Base-by-base conservation (phyloP, 2,329 filamentous ascomycete genomes). In the Aschersonia sp. region DNA sequence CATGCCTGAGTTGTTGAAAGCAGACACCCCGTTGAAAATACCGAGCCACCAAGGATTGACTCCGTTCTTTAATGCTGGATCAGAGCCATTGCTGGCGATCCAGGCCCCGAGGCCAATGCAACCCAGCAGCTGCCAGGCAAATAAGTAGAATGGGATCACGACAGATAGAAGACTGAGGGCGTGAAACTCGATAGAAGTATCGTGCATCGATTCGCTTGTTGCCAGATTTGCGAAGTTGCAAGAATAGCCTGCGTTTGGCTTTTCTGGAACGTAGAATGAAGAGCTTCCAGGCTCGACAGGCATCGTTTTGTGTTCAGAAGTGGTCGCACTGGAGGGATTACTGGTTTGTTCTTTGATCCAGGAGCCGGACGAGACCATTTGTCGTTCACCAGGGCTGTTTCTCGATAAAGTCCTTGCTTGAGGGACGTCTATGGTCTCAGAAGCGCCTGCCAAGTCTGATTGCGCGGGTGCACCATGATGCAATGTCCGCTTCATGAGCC, bases 1-100 rank as follows among this genome's bases (percentile, higher is more conserved):
- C 78, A 85, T 82, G 41, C 81, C 80, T n/a, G 73, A 79, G 54
- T 84, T 85, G 62, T 83, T 84, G 61, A 85, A 85, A 0, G 80
- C 81, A 20, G 78, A 82, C 4, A 78, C 73, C 2, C 77, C 77
- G 51, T 82, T 80, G 63, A 85, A 85, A 43, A 78, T 72, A 41
- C 81, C 81, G 2, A 78, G 67, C 80, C 81, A 85, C 77, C 77
- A 84, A 35, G 81, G 75, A 50, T 78, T 76, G 47, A 81, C 69
- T 9, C 73, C 77, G 57, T 84, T 82, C 4, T 59, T 61, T 2
- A 63, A 57, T 1, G 78, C 69, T 4, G 69, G 64, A 6, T 64
- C 63, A 1, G 75, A 65, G 43, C 70, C 68, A 51, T 80, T 70
- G 50, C 66, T 59, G 12, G 68, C 69, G 47, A 83, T 74, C 69